Evolutionary conservation across 129 eudicot species (phyloP), one percentile per base, ranked within the genome.

Genomic region (Ambrosia artemisiifolia): DNA sequence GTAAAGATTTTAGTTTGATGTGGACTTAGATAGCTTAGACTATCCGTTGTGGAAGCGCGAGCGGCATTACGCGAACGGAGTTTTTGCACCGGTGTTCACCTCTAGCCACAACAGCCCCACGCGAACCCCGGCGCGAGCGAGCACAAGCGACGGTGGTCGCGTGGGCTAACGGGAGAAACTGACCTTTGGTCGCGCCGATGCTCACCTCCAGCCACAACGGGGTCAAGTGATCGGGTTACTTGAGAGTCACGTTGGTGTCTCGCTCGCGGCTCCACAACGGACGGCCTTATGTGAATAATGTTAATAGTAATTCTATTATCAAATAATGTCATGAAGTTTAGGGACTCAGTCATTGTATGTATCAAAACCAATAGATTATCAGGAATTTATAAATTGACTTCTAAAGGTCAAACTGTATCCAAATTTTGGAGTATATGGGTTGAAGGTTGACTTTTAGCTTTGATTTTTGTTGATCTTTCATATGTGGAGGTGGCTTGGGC

Each of bases 401-500:
- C 13, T 18, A 9, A 62, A 47, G 35, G 36, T 47, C 55, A 62
- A 68, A 46, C 7, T 63, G 2, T 18, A 59, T 28, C 67, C 8
- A 19, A 48, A 13, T 33, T 44, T 40, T 11, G 30, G 53, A 12
- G 18, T 71, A 64, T 56, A 11, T 55, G 40, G 33, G 36, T 55
- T 35, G 53, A 5, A 33, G 38, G 12, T 69, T 55, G 38, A 34
- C 33, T 46, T 19, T 56, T 50, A 8, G 2, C 14, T 19, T 18
- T n/a, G 16, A 8, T 28, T 53, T 65, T 12, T 67, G 60, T 42
- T 14, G 30, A 51, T 14, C 30, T 47, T 61, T 77, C 46, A 6
- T 16, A 24, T 80, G 38, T 67, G 55, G 66, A 93, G 98, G 98
- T 89, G 92, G 96, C 68, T 87, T 79, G 98, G 92, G 62, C 64